Evolutionary conservation across 2,329 filamentous ascomycete species (phyloP).

Genomic region (Colletotrichum sp.): DNA sequence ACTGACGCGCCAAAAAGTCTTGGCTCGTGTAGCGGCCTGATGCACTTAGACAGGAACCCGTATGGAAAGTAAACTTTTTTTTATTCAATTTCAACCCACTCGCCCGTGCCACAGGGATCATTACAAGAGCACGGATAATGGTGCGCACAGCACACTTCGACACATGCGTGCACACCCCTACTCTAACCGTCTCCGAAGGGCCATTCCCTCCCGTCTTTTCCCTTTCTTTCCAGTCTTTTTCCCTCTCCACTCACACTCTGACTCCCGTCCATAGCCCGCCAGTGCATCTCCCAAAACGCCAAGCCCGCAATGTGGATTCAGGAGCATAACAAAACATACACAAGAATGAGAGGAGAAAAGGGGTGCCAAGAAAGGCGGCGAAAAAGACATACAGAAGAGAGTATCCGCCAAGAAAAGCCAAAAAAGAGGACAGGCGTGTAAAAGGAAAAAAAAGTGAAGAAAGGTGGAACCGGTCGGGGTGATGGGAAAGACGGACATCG

Average conservation of each 20-base stretch:
- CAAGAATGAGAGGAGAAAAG: neutral
- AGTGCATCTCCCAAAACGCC: slow-evolving; percentile 15
- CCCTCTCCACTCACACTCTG: neutral
- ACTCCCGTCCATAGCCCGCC: neutral
- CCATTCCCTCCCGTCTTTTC: neutral
- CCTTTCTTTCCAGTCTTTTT: neutral
- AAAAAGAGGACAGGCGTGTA: neutral
- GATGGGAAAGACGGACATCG: neutral
- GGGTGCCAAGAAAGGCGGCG: neutral
- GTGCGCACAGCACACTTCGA: neutral
- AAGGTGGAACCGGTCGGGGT: neutral
- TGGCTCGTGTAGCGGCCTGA: neutral
- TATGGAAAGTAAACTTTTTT: neutral
- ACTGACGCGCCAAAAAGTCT: neutral
- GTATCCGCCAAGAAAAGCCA: neutral
- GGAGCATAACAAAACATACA: neutral
- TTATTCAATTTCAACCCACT: neutral
- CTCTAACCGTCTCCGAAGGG: neutral
- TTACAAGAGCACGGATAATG: slow-evolving; percentile 3
- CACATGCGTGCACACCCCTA: neutral
- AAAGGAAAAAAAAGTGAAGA: neutral
- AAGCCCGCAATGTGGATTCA: slow-evolving; percentile 8
- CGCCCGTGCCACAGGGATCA: neutral
- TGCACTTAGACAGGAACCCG: neutral
- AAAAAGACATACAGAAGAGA: neutral